Evolutionary conservation across 2,329 filamentous ascomycete species (phyloP), one percentile per base, ranked within the genome.

Genomic region (Colletotrichum ledebouriae): DNA sequence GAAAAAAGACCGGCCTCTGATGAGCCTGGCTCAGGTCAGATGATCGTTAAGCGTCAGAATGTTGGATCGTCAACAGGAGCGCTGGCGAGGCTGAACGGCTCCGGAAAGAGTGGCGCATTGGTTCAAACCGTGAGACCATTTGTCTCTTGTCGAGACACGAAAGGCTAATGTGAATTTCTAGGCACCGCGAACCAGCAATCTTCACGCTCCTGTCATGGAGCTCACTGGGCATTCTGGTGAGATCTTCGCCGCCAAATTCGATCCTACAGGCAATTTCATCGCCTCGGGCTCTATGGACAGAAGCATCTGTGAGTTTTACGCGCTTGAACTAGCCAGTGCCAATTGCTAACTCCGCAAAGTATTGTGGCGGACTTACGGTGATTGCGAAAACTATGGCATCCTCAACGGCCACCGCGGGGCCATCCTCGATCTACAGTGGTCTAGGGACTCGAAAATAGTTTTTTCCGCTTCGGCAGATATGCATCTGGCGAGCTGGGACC

Each of bases 231-330:
- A 88, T 76, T 83, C 84, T n/a, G 94, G 93, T 20, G 96, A 99
- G 82, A 89, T 99, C 55, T 98, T 98, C 77, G 87, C 93, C 25
- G 92, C 93, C 56, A 91, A 93, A 76, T 99, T 99, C 76, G 94
- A 98, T 76, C 92, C 93, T 3, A 92, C 92, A 2, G 95, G 94
- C 49, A 91, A 94, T 71, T 86, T 94, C 71, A 96, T 98, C 74
- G 96, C 96, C 47, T 98, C 96, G 1, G 95, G 94, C 9, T 96
- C 94, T 12, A 97, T 98, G 93, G 96, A 99, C 77, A 88, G 94
- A 74, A 93, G 90, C 67, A 96, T 99, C 74, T 85, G 93, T 97
- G 34, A n/a, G 66, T 69, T 29, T 6, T 6, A 7, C 47, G 5
- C 3, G n/a, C 37, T 10, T 12, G 83, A 67, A 91, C 12, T 17